Base-by-base conservation (phyloP, 2,329 filamentous ascomycete genomes). In the Colletotrichum echinochloae region DNA sequence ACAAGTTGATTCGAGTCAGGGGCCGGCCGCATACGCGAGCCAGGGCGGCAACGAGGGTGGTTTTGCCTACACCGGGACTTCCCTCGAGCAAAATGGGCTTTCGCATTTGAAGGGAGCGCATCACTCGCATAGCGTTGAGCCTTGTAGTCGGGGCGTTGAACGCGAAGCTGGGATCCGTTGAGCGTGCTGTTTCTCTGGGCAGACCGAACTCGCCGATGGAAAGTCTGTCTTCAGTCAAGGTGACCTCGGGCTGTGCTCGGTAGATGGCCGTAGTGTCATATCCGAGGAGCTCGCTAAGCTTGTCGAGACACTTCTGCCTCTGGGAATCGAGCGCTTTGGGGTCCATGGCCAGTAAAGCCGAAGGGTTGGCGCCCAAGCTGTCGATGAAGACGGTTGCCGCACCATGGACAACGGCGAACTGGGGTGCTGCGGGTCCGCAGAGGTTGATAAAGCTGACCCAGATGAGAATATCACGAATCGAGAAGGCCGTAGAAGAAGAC, bases 1-100 rank as follows among this genome's bases (percentile, higher is more conserved):
- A 98, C 70, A 99, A 85, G 77, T 99, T 99, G 81, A 99, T 98
- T 75, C 96, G 89, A 0, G 94, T 97, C 73, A 99, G 83, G 9
- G 93, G 92, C 72, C 91, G 91, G 6, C 95, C 94, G 73, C 94
- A 92, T 5, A 91, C 90, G 74, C 89, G 88, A 1, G 97, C 93
- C 55, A 99, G 85, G 0, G 96, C 95, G 55, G 92, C 91, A 28
- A 99, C 90, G 18, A 99, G 86, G 1, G 95, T 97, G 0, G 96
- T 99, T 83, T 99, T 99, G 66, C 96, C 96, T 28, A 99, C 96
- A 78, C 96, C 96, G n/a, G 96, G 96, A 75, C 93, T 98, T 44
- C 97, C 96, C 83, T 99, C 96, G 3, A 99, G 88, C 8, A 99
- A 86, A 64, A 99, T 95, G 3, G 96, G 95, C 78, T 98, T 98